Base-by-base conservation (phyloP, 352 stramenopile species). In the Phytophthora litchii region DNA sequence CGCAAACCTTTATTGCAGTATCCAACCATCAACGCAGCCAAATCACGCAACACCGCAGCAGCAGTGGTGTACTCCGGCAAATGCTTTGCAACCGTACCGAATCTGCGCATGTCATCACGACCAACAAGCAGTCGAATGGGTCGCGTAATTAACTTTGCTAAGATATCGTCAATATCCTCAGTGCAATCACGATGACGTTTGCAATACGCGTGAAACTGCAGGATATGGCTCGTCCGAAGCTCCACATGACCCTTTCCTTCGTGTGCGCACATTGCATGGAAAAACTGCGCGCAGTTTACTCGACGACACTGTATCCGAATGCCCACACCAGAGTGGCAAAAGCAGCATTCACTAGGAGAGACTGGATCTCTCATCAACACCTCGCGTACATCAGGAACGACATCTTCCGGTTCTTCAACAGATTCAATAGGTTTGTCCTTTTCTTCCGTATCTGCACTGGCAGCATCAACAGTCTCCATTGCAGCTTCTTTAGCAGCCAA, bases 151-250 rank as follows among this genome's bases (percentile, higher is more conserved):
- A 94, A 56, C 49, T 83, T 88, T 7, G 73, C 66, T 7, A 85
- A 37, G 1, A 94, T 35, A 27, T 76, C 62, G 3, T 44, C 52
- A 44, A 89, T 60, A 42, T 84, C 67, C 19, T 78, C 55, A 4
- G 59, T 60, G 27, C 67, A 70, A 3, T 65, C 46, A 6, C 54
- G 52, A 67, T 94, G 85, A 4, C 83, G 85, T n/a, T 76, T 68
- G 25, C 85, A 94, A 53, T 89, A 94, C 19, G 72, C 80, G 45
- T 89, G 78, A 41, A 76, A 79, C 35, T 81, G 67, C 7, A 64
- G 51, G 13, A 89, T 72, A n/a, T 48, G 54, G 35, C n/a, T 40
- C 25, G 42, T 69, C n/a, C 38, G 59, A 32, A 64, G 68, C 43
- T 85, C 75, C 14, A 88, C 42, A 20, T 72, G 61, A 9, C 78